Evolutionary conservation across 106 monocot species (phyloP), one percentile per base, ranked within the genome.

Genomic region (Dendrobium huoshanense): DNA sequence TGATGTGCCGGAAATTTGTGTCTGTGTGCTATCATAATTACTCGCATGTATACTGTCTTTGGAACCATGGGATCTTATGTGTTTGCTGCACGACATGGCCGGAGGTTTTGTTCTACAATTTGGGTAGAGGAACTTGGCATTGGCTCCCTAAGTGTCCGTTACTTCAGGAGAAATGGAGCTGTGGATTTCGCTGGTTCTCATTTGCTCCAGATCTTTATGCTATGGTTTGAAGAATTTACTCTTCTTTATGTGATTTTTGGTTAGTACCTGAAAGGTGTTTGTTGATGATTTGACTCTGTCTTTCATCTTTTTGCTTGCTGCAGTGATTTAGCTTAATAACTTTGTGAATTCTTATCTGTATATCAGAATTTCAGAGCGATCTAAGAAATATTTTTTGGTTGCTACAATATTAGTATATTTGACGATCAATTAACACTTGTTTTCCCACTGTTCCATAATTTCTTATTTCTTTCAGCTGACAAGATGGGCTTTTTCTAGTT

Each of bases 21-120:
- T 81, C 86, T 15, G 86, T 89, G 15, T 89, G 89, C 77, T 89
- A 86, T 67, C 89, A 89, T 59, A 86, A 89, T 67, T 89, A 89
- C 56, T 41, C 77, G 7, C 89, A 89, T 42, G 86, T 89, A 16
- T 80, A 84, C 51, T 86, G 86, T 45, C 2, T 84, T 4, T 89
- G 89, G 86, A 86, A 84, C 43, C 84, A 75, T 11, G 89, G 85
- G 64, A 9, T 82, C 41, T 72, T 89, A 10, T 89, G 89, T 72
- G 81, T 89, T 4, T 86, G 84, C 58, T 86, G 86, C 80, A 80
- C 82, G 48, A 89, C 89, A 2, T 89, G 89, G 89, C 86, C 89
- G 22, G 89, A 89, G 84, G 84, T 86, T 45, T 77, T 89, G 25
- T 73, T 80, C 79, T 84, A 67, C 72, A 81, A 78, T 80, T 77